A percentile compares a stretch with the other conserved stretches of the same genome.
Evolutionary conservation across 2,329 filamentous ascomycete genomes (phyloP).

Genomic region (Cryphonectria radicalis): DNA sequence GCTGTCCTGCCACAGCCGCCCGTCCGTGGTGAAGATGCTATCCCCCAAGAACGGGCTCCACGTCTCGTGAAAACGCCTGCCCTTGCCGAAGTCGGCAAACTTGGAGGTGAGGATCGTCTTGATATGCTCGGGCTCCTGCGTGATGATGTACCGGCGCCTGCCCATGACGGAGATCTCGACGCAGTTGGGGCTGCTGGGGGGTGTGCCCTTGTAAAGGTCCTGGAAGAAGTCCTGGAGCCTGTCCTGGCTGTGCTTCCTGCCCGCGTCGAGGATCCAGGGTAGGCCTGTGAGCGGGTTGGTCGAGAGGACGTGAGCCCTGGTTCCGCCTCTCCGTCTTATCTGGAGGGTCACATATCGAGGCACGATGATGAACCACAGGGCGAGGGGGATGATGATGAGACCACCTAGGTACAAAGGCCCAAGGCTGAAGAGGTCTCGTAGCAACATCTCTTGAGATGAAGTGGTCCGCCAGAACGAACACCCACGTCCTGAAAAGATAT

Average conservation of each 20-base stretch:
- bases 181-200: constrained; percentile 41
- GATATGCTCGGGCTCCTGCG: constrained; percentile 59
- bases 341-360: constrained; percentile 34
- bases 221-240: constrained; percentile 40
- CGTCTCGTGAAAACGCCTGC: constrained; percentile 45
- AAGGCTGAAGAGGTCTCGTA: constrained; percentile 21
- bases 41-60: constrained; percentile 56
- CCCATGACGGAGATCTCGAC: constrained; percentile 43
- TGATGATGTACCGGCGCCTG: constrained; percentile 47
- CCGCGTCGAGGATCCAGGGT: constrained; percentile 36
- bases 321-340: constrained; percentile 40
- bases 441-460: constrained; percentile 12
- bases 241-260: constrained; percentile 39
- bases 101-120: constrained; percentile 60
- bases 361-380: constrained; percentile 32
- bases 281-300: constrained; percentile 42
- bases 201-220: constrained; percentile 36
- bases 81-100: constrained; percentile 59
- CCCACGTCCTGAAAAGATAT: background rate
- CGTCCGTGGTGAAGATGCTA: constrained; percentile 60
- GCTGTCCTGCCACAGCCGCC: constrained; percentile 57
- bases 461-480: too few relatives aligned
- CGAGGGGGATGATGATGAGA: constrained; percentile 23
- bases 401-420: constrained; percentile 19
- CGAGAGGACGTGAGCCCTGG: constrained; percentile 40